Conservation (phyloP, 225 moss, liverwort and hornwort genomes). For the Marchantia polymorpha region DNA sequence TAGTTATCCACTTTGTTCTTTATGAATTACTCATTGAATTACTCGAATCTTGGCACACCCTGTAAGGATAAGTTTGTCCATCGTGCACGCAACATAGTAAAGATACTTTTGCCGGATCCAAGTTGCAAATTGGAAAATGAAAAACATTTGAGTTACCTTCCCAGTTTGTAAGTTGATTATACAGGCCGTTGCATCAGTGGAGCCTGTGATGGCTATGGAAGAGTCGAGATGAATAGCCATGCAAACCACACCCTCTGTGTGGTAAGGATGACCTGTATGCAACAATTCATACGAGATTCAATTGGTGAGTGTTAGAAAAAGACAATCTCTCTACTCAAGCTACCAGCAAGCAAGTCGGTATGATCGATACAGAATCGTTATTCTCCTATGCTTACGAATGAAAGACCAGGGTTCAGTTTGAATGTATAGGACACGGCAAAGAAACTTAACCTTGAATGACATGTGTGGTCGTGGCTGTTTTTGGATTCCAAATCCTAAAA, state of each 20-base stretch:
- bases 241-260: conserved; percentile 68
- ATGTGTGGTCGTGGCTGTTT: conserved; percentile 61
- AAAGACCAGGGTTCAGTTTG: background rate
- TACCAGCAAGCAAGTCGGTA: background rate
- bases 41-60: too few species aligned
- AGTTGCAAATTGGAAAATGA: background rate
- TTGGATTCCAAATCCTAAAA: conserved; percentile 93
- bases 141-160: conserved; percentile 47
- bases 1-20: background rate
- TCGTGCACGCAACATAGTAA: too few species aligned
- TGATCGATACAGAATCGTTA: background rate
- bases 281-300: background rate
- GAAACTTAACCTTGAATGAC: conserved; percentile 61
- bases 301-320: background rate
- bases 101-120: background rate
- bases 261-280: conserved; percentile 75
- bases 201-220: conserved; percentile 74
- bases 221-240: conserved; percentile 74
- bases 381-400: background rate
- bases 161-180: conserved; percentile 88
- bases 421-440: background rate
- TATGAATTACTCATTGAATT: background rate
- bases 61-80: too few species aligned
- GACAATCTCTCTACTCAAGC: background rate
- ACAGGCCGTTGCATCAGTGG: conserved; percentile 69